These are phyloP conservation scores for Lodderomyces elongisporus DNA, from an alignment of 1,139 yeast species.

Conservation along the genomic window DNA sequence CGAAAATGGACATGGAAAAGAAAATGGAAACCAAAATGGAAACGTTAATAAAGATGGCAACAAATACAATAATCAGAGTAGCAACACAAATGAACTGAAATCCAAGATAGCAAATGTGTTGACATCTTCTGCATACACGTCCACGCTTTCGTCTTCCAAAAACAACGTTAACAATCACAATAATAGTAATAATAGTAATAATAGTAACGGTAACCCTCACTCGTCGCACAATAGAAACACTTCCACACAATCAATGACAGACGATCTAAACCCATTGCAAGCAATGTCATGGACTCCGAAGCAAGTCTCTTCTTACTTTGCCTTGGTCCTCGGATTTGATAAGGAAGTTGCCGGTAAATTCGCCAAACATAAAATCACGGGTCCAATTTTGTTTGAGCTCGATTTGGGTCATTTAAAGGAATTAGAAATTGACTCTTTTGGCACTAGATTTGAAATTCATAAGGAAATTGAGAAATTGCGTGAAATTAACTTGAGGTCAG, in stretches of 20 bases:
- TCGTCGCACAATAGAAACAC: constrained; percentile 7
- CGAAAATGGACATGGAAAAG: no score
- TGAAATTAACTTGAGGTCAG: constrained; percentile 16
- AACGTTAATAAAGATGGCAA: constrained; percentile 1
- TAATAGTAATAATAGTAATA: background rate
- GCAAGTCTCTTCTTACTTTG: constrained; percentile 77
- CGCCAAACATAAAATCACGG: constrained; percentile 83
- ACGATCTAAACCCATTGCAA: constrained; percentile 43
- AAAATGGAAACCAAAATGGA: background rate
- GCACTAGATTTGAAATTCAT: constrained; percentile 87
- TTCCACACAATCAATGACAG: constrained; percentile 17
- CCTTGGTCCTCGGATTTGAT: constrained; percentile 64
- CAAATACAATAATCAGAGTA: constrained; percentile 4
- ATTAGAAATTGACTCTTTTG: constrained; percentile 86
- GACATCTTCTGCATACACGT: background rate
- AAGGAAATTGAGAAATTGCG: constrained; percentile 79
- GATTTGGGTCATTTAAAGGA: constrained; percentile 86
- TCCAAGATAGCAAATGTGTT: background rate
- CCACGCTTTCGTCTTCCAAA: no score
- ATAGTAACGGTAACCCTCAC: constrained; percentile 1
- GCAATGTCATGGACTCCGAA: constrained; percentile 77
- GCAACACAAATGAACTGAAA: background rate
- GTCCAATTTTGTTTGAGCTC: constrained; percentile 75
- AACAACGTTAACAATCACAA: constrained; percentile 5
- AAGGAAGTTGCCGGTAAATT: constrained; percentile 69